Evolutionary conservation across 139 green algal species (phyloP).

Genomic region (Haematococcus lacustris): DNA sequence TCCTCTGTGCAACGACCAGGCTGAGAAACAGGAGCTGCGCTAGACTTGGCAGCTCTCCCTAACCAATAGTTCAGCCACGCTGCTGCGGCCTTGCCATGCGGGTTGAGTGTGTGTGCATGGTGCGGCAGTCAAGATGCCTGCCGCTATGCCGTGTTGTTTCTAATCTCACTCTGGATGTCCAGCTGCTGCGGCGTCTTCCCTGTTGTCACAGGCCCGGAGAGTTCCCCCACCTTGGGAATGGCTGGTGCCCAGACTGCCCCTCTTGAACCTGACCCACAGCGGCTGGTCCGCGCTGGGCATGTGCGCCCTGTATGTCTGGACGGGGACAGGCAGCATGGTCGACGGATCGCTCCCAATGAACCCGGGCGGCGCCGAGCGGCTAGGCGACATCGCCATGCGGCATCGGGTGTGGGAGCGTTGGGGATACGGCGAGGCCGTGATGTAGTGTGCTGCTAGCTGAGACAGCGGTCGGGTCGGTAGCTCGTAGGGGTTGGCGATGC

Average conservation of each 20-base stretch:
- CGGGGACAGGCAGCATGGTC: conserved; percentile 28
- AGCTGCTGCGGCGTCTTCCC: background rate
- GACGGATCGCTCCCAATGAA: conserved; percentile 28
- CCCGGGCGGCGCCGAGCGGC: conserved; percentile 39
- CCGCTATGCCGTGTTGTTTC: too few species aligned
- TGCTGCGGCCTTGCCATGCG: too few species aligned
- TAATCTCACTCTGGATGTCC: too few species aligned
- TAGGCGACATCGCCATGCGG: conserved; percentile 21
- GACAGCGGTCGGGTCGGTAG: too few species aligned
- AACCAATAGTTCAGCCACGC: too few species aligned
- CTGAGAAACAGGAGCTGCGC: too few species aligned
- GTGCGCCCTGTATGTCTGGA: conserved; percentile 28
- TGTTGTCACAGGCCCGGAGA: background rate
- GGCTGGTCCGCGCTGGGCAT: conserved; percentile 8
- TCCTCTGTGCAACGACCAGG: too few species aligned
- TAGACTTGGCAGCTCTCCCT: too few species aligned
- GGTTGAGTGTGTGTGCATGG: too few species aligned
- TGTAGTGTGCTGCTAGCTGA: too few species aligned
- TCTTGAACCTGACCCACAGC: background rate
- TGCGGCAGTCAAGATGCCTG: too few species aligned
- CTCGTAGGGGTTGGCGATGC: too few species aligned
- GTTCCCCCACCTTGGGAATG: conserved; percentile 11
- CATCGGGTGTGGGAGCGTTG: conserved; percentile 34
- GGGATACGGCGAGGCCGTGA: conserved; percentile 30
- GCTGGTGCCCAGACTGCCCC: background rate